Conservation (phyloP, 495 filamentous ascomycete species). For the Penicillium turbatum region DNA sequence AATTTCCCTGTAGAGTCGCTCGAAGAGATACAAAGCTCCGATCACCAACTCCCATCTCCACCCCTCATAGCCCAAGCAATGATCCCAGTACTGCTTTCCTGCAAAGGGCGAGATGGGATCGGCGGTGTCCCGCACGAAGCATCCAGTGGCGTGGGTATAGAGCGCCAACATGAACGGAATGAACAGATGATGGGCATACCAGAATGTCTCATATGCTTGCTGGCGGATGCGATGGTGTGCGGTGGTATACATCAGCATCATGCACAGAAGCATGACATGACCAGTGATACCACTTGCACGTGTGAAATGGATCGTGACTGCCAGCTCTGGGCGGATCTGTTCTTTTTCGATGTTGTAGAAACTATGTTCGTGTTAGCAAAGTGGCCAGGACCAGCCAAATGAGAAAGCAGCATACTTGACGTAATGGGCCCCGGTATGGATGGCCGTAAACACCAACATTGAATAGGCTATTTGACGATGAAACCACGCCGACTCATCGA, state of each 20-base stretch:
- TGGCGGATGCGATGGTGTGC: conserved; percentile 90
- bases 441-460: conserved; percentile 72
- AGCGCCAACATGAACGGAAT: conserved; percentile 90
- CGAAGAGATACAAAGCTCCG: conserved; percentile 78
- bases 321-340: conserved; percentile 74
- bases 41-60: conserved; percentile 96
- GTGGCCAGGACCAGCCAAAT: not conserved
- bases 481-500: conserved; percentile 96
- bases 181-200: conserved; percentile 98
- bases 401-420: conserved; percentile 69
- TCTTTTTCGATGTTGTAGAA: conserved; percentile 93
- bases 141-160: conserved; percentile 94
- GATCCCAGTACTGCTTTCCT: conserved; percentile 74
- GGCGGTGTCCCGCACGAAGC: conserved; percentile 81
- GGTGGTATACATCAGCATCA: conserved; percentile 98
- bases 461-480: conserved; percentile 93
- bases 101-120: conserved; percentile 78
- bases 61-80: conserved; percentile 92
- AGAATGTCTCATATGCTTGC: conserved; percentile 97
- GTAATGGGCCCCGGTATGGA: conserved; percentile 81
- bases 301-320: conserved; percentile 90
- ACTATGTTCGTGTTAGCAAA: conserved; percentile 45
- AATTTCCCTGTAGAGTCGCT: conserved; percentile 90
- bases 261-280: conserved; percentile 97
- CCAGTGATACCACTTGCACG: conserved; percentile 89